Percentiles rank a stretch among this genome's conserved stretches.
Evolutionary conservation across 2,329 filamentous ascomycete genomes (phyloP).

Genomic region (Curvularia eragrostidis): DNA sequence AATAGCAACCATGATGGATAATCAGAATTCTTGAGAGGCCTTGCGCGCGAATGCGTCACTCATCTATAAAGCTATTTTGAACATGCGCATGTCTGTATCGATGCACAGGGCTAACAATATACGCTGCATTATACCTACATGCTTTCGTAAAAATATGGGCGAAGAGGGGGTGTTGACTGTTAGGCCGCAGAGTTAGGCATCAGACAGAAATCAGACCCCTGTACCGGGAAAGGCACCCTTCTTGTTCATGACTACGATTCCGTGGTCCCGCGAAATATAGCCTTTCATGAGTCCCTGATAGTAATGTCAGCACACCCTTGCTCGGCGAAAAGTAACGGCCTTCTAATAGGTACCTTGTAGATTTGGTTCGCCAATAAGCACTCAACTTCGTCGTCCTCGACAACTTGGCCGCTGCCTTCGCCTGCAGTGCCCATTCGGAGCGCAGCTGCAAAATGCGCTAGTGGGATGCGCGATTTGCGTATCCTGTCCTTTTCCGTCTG

Average conservation of each 20-base stretch:
- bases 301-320: constrained; percentile 24
- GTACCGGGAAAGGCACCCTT: constrained; percentile 93
- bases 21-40: too few species aligned
- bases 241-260: constrained; percentile 92
- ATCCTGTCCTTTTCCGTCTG: constrained; percentile 67
- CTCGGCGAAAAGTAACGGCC: background rate
- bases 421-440: constrained; percentile 73
- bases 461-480: constrained; percentile 75
- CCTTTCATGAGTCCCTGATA: constrained; percentile 90
- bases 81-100: background rate
- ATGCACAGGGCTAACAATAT: constrained; percentile 13
- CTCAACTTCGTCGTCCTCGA: constrained; percentile 93
- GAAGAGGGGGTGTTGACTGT: constrained; percentile 19
- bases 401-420: constrained; percentile 60
- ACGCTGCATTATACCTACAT: constrained; percentile 5
- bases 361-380: constrained; percentile 96
- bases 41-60: background rate
- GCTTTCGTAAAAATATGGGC: background rate
- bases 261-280: constrained; percentile 90
- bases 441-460: constrained; percentile 84
- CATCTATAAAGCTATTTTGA: too few species aligned
- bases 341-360: constrained; percentile 81
- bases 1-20: too few species aligned
- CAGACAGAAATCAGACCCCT: constrained; percentile 60
- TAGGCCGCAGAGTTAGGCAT: constrained; percentile 28